Base-by-base conservation (phyloP, 805 yeast genomes). In the Sugiyamaella smithiae region DNA sequence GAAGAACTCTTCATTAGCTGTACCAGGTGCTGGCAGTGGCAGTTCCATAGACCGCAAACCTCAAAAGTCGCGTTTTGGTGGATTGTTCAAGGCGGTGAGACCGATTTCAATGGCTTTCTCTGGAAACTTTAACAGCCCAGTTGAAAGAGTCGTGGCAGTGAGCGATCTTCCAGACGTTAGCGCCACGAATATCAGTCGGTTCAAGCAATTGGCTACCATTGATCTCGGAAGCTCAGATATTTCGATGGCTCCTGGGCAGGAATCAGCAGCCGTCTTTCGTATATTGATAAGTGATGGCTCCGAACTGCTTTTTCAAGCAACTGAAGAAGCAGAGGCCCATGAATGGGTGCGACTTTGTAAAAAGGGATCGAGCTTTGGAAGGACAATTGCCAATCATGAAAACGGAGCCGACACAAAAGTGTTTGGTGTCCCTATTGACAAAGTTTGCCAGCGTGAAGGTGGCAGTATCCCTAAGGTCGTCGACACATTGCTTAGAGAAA, bases 401-500 rank as follows among this genome's bases (percentile, higher is more conserved):
- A 26, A 52, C 9, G 55, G 58, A 6, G 42, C 53, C 5, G 58
- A 59, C 26, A 74, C 78, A 23, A 71, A 72, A 54, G 85, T 91
- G 2, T 91, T 90, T 73, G 97, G 97, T 11, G 84, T 89, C 40
- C 96, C 98, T 1, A 70, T 91, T 29, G 78, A 75, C 28, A 80
- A 80, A 54, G 78, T 89, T 3, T 88, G 97, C 63, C 77, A 73
- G 46, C 73, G 96, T 44, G 96, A 88, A 56, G 69, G 76, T 7
- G 67, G 80, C 0, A 53, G 67, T 1, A 69, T 82, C 26, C 98
- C 98, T 1, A 67, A 62, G 4, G 78, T 90, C 37, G 80, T 90
- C 49, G 80, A 75, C 29, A 74, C 75, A 49, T 67, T 91, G 38
- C 73, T 89, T 56, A 74, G 74, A 40, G 93, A 84, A 57, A 85